Evolutionary conservation across 2,329 filamentous ascomycete genomes (phyloP), one percentile per base, ranked within the genome.

Genomic region (Alternaria gansuensis): DNA sequence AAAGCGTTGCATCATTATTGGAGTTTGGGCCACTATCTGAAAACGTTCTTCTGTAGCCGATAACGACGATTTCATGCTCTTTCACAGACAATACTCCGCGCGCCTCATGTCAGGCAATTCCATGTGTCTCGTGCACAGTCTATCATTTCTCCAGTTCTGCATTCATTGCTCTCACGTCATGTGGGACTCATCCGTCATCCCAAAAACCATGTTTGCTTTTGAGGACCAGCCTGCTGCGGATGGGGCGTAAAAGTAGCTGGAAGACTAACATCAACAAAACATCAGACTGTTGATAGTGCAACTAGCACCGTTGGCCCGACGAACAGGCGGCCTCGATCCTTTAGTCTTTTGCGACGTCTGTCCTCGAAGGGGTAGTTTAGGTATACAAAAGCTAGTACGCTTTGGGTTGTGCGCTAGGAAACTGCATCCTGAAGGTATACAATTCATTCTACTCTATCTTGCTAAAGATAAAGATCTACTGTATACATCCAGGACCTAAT

Each of bases 1-100:
- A 21, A 34, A 31, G 41, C 49, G 21, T 53, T 53, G 49, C 49
- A 58, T 53, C 34, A 58, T 53, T 43, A 49, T 45, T 14, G 49
- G 55, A 53, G 49, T 53, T 57, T 17, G 2, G 54, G n/a, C 14
- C 9, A 23, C 9, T 3, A 29, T 29, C 17, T 44, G 21, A 17
- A 9, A 31, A 53, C 28, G 26, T 24, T 44, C 11, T 44, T 26
- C 10, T 34, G 31, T 36, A 10, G 14, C 13, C 13, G 14, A 36
- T 13, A 4, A 48, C 17, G n/a, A 14, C 4, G 23, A 34, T 10
- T 17, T 14, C n/a, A n/a, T n/a, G n/a, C n/a, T n/a, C n/a, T n/a
- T n/a, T n/a, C n/a, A n/a, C n/a, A n/a, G n/a, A 24, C 21, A 40
- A 40, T 21, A 14, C 3, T 24, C 8, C 10, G 14, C 21, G 21